Evolutionary conservation across 805 yeast species (phyloP), one percentile per base, ranked within the genome.

Genomic region (Pichia deserticola): DNA sequence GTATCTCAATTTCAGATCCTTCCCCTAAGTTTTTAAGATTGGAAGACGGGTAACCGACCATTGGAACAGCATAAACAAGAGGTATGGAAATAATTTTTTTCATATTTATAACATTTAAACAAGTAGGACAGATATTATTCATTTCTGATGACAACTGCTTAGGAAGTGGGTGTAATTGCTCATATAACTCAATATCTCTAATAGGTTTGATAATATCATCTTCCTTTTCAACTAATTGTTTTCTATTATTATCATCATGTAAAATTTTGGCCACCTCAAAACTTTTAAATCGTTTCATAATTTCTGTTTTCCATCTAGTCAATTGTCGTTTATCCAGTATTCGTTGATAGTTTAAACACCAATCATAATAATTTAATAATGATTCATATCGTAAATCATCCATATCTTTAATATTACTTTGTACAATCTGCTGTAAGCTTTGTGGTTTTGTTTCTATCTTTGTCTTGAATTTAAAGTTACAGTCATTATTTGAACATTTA

Each of bases 401-500:
- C 7, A 37, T 40, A 39, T 38, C 37, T 3, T 46, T 50, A 5
- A 50, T 47, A 20, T 61, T 57, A 1, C 51, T 34, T 12, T 46
- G 52, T 13, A 70, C 53, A 10, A 70, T 67, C 2, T 60, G 55
- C 6, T 51, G 40, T 39, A 77, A 52, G 7, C 78, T 64, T 44
- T 65, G 71, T 1, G 80, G 80, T 47, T 66, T 72, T 25, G 61
- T 58, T 7, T 75, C 64, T 5, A 67, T 49, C 1, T 64, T 67
- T 1, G 79, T 71, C n/a, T 54, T 48, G 48, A 66, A 76, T 15
- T 54, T 49, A 50, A 66, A 76, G 0, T 11, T 32, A 60, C 68
- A 77, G 3, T 50, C 42, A 52, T 77, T 70, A 44, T 49, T 55
- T 4, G 55, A 52, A 57, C 82, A 77, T 12, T 52, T 54, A 48